Conservation (phyloP, 179 eudicot species). For the Nepenthes alata region DNA sequence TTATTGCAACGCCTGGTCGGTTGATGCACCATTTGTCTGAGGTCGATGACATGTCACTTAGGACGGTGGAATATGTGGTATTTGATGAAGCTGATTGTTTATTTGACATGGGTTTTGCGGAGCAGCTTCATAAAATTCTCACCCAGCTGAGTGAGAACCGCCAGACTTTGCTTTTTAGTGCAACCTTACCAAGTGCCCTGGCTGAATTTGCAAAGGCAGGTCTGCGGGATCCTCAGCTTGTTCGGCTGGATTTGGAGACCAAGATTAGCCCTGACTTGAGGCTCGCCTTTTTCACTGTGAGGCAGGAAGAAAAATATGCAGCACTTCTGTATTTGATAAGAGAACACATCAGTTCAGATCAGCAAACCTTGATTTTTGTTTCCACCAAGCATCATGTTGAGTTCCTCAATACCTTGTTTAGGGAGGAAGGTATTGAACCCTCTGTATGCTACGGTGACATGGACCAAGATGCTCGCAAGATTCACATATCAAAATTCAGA, state of each 20-base stretch:
- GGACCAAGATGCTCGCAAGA: slow-evolving; percentile 91
- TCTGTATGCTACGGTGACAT: slow-evolving; percentile 84
- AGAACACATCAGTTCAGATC: slow-evolving; percentile 50
- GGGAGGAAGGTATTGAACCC: slow-evolving; percentile 63
- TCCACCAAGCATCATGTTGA: slow-evolving; percentile 89
- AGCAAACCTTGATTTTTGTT: slow-evolving; percentile 78
- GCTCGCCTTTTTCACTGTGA: slow-evolving; percentile 61
- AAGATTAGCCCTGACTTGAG: slow-evolving; percentile 75
- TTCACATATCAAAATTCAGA: slow-evolving; percentile 54
- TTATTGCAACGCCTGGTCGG: slow-evolving; percentile 95
- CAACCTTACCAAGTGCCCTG: slow-evolving; percentile 84
- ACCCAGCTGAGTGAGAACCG: slow-evolving; percentile 61
- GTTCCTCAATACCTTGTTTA: slow-evolving; percentile 47
- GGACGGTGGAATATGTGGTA: slow-evolving; percentile 84
- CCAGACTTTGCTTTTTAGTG: slow-evolving; percentile 93
- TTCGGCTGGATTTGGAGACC: slow-evolving; percentile 85
- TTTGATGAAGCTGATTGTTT: slow-evolving; percentile 96
- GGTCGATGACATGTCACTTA: slow-evolving; percentile 82
- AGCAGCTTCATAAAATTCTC: slow-evolving; percentile 73
- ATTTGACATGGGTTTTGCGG: slow-evolving; percentile 94
- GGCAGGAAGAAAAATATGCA: slow-evolving; percentile 82
- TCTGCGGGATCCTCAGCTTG: slow-evolving; percentile 74
- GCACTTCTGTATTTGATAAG: slow-evolving; percentile 71
- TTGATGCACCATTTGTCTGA: slow-evolving; percentile 93
- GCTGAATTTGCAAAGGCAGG: slow-evolving; percentile 98